Percentiles rank a stretch among this genome's conserved stretches.
Evolutionary conservation across 768 basidiomycete species (phyloP).

Genomic region (Mycena maculata): DNA sequence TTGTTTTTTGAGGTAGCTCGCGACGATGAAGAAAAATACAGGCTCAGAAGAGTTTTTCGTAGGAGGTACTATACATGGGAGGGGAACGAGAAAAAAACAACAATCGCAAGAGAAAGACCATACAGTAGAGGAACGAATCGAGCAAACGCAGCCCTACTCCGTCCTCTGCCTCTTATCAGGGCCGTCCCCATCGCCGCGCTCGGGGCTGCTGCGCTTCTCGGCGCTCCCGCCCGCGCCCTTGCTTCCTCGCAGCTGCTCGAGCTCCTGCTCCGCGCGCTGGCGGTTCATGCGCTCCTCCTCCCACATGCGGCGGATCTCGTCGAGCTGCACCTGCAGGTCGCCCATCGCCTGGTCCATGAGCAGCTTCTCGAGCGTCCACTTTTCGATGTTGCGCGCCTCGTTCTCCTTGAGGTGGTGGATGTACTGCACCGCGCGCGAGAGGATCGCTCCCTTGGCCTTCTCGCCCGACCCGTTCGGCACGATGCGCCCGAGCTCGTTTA

Average conservation of each 20-base stretch:
- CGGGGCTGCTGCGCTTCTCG: slow-evolving; percentile 44
- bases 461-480: slow-evolving; percentile 90
- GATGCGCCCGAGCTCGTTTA: slow-evolving; percentile 90
- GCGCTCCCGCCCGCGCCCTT: slow-evolving; percentile 53
- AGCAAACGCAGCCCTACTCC: slow-evolving; percentile 49
- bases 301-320: slow-evolving; percentile 84
- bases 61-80: too few species aligned
- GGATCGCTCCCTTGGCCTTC: slow-evolving; percentile 90
- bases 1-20: too few species aligned
- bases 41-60: background rate
- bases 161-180: slow-evolving; percentile 55
- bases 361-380: slow-evolving; percentile 93
- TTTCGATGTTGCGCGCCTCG: slow-evolving; percentile 90
- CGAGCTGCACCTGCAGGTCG: slow-evolving; percentile 84
- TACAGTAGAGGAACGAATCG: too few species aligned
- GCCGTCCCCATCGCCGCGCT: slow-evolving; percentile 45
- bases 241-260: slow-evolving; percentile 64
- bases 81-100: background rate
- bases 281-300: slow-evolving; percentile 78
- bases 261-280: slow-evolving; percentile 71
- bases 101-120: slow-evolving; percentile 8
- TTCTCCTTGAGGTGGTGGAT: slow-evolving; percentile 93
- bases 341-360: slow-evolving; percentile 95
- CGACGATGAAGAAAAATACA: background rate
- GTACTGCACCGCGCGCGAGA: slow-evolving; percentile 89